Evolutionary conservation across 352 stramenopile genomes (phyloP).

Genomic region (Plasmopara muralis): DNA sequence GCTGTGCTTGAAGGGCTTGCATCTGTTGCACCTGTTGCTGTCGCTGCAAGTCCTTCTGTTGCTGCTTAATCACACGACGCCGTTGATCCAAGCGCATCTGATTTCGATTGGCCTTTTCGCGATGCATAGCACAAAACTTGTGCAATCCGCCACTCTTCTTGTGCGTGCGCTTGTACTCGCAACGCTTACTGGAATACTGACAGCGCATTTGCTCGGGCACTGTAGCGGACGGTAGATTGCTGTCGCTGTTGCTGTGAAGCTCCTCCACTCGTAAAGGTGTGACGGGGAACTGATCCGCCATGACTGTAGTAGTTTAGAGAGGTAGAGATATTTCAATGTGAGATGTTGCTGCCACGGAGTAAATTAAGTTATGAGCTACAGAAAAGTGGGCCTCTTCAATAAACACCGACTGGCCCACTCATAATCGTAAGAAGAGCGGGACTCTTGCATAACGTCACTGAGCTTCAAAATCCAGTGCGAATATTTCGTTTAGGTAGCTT

Average conservation of each 20-base stretch:
- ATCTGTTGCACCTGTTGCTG: conserved; percentile 32
- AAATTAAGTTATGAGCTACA: conserved; percentile 28
- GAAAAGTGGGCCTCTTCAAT: conserved; percentile 14
- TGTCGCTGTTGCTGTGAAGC: conserved; percentile 9
- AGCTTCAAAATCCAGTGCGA: conserved; percentile 21
- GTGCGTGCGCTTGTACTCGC: conserved; percentile 42
- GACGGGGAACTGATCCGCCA: conserved; percentile 21
- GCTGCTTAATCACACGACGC: conserved; percentile 44
- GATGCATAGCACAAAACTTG: conserved; percentile 68
- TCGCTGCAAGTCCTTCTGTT: conserved; percentile 34
- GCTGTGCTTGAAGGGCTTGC: conserved; percentile 25
- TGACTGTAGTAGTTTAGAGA: conserved; percentile 1
- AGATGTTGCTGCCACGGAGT: conserved; percentile 20
- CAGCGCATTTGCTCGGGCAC: conserved; percentile 42
- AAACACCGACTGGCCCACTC: conserved; percentile 12
- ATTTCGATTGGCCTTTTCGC: conserved; percentile 64
- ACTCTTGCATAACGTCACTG: conserved; percentile 11
- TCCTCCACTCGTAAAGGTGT: conserved; percentile 11
- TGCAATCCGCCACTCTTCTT: conserved; percentile 69
- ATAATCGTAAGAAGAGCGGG: conserved; percentile 6
- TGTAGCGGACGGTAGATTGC: background rate
- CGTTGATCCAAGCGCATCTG: conserved; percentile 63
- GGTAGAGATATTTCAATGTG: background rate
- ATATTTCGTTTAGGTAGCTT: conserved; percentile 14
- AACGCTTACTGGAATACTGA: conserved; percentile 69